Conservation (phyloP, 768 basidiomycete genomes). For the Auriculariales sp. region DNA sequence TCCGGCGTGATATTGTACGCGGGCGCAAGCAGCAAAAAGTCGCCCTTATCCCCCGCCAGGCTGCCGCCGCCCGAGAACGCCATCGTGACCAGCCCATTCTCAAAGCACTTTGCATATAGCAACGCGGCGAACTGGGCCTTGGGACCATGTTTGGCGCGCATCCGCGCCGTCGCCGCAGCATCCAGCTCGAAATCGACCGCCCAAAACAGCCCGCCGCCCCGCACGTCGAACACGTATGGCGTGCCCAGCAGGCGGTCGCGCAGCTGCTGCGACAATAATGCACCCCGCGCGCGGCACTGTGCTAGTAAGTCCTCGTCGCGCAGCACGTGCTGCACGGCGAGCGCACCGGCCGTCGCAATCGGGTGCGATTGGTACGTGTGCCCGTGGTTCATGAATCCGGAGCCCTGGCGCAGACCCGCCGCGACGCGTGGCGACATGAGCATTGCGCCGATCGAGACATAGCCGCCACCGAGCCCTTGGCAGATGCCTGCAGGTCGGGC, state of each 20-base stretch:
- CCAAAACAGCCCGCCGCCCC: conserved; percentile 78
- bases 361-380: conserved; percentile 80
- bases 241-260: conserved; percentile 37
- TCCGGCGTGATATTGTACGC: conserved; percentile 63
- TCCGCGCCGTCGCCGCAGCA: conserved; percentile 17
- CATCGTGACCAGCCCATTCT: conserved; percentile 57
- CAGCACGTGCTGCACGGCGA: conserved; percentile 71
- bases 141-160: conserved; percentile 32
- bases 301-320: conserved; percentile 52
- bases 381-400: conserved; percentile 69
- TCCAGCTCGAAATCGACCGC: conserved; percentile 69
- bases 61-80: conserved; percentile 59
- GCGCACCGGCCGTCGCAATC: conserved; percentile 58
- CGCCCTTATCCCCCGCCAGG: conserved; percentile 56
- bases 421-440: conserved; percentile 61
- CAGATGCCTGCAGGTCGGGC: conserved; percentile 80
- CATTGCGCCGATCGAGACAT: conserved; percentile 69
- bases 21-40: conserved; percentile 62
- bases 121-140: conserved; percentile 40
- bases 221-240: conserved; percentile 62
- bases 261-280: conserved; percentile 41
- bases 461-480: conserved; percentile 82
- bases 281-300: conserved; percentile 45
- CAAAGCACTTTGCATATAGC: conserved; percentile 53
- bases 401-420: conserved; percentile 48